Evolutionary conservation across 225 moss, liverwort and hornwort genomes (phyloP), one percentile per base, ranked within the genome.

Genomic region (Asterella californica): DNA sequence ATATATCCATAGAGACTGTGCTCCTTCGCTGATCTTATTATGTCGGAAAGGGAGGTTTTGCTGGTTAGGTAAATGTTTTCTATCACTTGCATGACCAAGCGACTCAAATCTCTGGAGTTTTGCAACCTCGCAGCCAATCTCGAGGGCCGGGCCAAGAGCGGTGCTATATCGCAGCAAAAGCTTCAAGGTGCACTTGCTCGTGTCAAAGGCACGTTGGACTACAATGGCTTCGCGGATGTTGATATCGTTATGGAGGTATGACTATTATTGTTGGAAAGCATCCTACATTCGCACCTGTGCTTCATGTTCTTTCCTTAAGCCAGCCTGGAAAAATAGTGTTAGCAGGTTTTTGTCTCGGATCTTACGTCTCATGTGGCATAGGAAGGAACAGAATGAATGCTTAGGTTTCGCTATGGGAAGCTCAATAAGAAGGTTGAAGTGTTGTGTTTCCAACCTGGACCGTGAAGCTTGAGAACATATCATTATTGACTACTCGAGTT

Each of bases 201-300:
- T 70, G 86, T 93, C 77, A 95, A 87, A 81, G 95, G 95, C 65
- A 90, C 92, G 37, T 73, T 93, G 57, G 89, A 95, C 78, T 95
- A 91, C 80, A 85, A 82, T 38, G 91, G 90, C 80, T 95, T 93
- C 84, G 77, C 83, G 24, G 76, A 88, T 75, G 95, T 92, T 79
- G 95, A 95, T 78, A 82, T 95, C 84, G 95, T 91, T 71, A 91
- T 95, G 36, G 95, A 95, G 90, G 95, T 95, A 87, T 50, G 64
- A 78, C 62, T 59, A n/a, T 24, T 46, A 25, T 71, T 27, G 2
- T 27, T 48, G 21, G 10, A 47, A 71, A 27, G 27, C 71, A 10
- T 71, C n/a, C 38, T 19, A 22, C 30, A 63, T n/a, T 63, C 18
- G 21, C 22, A 37, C 2, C 36, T 38, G 61, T n/a, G 61, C 25